Percentiles rank a stretch among this genome's conserved stretches.
Evolutionary conservation across 2,329 filamentous ascomycete species (phyloP).

Genomic region (Fragosphaeria purpurea): DNA sequence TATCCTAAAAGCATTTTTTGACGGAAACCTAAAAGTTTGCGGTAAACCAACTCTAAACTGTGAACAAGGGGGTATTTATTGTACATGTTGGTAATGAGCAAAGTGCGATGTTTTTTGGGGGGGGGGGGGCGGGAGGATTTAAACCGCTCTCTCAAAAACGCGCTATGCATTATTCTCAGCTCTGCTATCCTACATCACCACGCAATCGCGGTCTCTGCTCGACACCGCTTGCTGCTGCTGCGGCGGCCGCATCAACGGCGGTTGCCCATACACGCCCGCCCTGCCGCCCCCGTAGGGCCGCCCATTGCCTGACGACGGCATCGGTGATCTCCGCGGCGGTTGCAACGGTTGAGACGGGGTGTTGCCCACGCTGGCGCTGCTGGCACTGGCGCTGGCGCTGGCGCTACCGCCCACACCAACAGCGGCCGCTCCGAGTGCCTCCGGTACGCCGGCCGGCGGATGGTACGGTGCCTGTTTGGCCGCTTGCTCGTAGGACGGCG

Average conservation of each 20-base stretch:
- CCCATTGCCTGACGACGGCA: neutral
- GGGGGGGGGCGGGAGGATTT: neutral
- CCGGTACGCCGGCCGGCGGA: constrained; percentile 35
- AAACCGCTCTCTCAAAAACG: neutral
- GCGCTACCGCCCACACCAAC: neutral
- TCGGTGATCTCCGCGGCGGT: neutral
- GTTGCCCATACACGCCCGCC: neutral
- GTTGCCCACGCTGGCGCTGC: neutral
- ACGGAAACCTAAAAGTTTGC: too few relatives aligned
- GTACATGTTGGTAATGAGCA: too few relatives aligned
- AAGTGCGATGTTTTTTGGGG: too few relatives aligned
- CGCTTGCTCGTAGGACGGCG: constrained; percentile 49
- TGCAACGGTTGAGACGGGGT: neutral
- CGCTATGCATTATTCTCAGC: too few relatives aligned
- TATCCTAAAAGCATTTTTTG: too few relatives aligned
- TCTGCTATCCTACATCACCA: neutral
- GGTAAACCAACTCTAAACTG: neutral
- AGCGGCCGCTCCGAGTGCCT: constrained; percentile 2
- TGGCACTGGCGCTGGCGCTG: neutral
- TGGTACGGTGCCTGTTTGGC: constrained; percentile 40
- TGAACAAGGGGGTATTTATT: too few relatives aligned
- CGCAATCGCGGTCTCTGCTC: constrained; percentile 2
- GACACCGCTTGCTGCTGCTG: neutral
- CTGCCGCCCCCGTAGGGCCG: neutral
- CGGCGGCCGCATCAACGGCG: neutral